phyloP scores from a whole-genome alignment of 345 rosid genomes.

The Citrus sinensis region DNA sequence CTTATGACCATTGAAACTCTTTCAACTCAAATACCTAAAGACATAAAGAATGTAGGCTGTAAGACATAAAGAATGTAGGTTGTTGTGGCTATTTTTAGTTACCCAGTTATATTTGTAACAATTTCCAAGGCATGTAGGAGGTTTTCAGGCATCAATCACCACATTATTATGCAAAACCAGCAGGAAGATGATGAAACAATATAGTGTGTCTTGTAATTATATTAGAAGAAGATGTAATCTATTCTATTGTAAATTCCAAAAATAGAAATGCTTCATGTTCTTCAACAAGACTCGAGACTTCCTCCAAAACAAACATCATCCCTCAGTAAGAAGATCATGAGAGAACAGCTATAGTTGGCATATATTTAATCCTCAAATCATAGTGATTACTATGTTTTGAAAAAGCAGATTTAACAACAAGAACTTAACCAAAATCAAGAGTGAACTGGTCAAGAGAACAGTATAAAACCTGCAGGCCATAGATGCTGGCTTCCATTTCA shows the following conservation, averaged over 20 bases:
- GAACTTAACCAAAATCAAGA: background rate
- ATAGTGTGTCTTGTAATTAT: background rate
- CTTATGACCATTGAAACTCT: background rate
- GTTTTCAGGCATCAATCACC: background rate
- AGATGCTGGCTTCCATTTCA: slow-evolving; percentile 70
- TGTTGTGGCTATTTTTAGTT: background rate
- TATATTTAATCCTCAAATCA: background rate
- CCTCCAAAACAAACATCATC: background rate
- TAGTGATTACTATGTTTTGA: background rate
- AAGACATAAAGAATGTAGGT: background rate
- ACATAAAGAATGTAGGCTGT: background rate
- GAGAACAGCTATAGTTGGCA: background rate
- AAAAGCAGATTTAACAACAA: background rate
- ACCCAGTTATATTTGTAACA: background rate
- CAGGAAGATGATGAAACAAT: background rate
- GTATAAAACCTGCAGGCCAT: slow-evolving; percentile 59
- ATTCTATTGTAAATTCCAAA: background rate
- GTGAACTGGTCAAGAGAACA: background rate
- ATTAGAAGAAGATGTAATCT: background rate
- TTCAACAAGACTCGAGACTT: background rate
- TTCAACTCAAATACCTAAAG: background rate
- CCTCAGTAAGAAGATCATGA: background rate
- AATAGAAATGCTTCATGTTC: background rate
- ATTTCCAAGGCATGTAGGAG: background rate
- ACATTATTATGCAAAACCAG: background rate